A percentile compares a stretch with the other conserved stretches of the same genome.
phyloP scores from a whole-genome alignment of 1,284 basidiomycete genomes.

The Moesziomyces parantarcticus region DNA sequence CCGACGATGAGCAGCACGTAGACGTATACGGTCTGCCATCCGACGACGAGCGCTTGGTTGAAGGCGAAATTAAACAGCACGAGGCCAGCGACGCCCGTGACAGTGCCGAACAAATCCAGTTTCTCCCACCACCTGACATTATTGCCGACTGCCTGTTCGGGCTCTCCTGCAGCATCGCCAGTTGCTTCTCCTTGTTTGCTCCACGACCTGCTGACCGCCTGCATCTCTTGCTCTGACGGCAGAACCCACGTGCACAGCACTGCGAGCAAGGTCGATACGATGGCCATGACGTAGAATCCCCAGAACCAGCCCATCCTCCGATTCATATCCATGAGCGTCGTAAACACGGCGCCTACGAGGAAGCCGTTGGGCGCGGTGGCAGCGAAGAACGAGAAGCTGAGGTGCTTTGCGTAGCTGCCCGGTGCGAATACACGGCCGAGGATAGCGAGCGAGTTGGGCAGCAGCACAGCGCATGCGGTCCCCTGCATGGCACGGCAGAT shows the following conservation, averaged over 20 bases:
- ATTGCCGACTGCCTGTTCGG: neutral
- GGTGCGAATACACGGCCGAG: constrained; percentile 47
- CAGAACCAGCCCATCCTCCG: constrained; percentile 39
- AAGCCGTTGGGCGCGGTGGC: constrained; percentile 57
- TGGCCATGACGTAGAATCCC: constrained; percentile 53
- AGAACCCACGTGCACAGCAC: constrained; percentile 24
- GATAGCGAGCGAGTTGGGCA: constrained; percentile 55
- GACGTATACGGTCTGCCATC: constrained; percentile 53
- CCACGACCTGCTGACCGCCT: constrained; percentile 27
- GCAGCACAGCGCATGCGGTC: constrained; percentile 46
- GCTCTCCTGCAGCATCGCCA: neutral
- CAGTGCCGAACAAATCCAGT: constrained; percentile 46
- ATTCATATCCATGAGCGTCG: constrained; percentile 31
- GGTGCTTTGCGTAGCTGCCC: constrained; percentile 37
- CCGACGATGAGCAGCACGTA: constrained; percentile 55
- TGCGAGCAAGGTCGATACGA: constrained; percentile 30
- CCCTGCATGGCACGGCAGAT: constrained; percentile 57
- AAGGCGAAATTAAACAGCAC: constrained; percentile 57
- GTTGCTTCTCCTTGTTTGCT: neutral
- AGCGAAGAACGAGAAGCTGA: constrained; percentile 50
- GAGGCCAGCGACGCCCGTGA: constrained; percentile 48
- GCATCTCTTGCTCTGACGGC: constrained; percentile 43
- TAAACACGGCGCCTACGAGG: constrained; percentile 49
- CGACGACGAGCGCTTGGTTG: constrained; percentile 55
- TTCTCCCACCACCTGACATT: constrained; percentile 19